Evolutionary conservation across 768 basidiomycete species (phyloP).

Genomic region (Pleurotus platypus): DNA sequence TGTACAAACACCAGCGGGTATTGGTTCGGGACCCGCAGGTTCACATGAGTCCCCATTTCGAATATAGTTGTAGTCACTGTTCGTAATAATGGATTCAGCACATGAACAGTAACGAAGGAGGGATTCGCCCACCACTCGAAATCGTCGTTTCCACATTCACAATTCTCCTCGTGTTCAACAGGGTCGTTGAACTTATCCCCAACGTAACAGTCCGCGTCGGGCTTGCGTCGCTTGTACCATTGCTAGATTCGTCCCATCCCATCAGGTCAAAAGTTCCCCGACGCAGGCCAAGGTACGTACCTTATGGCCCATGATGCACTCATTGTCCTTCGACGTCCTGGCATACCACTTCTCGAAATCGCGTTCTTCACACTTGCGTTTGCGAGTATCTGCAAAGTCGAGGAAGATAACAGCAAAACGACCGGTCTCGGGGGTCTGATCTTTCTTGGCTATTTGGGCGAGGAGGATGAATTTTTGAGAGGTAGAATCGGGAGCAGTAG

Average conservation of each 20-base stretch:
- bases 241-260: slow-evolving; percentile 50
- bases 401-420: slow-evolving; percentile 73
- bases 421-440: slow-evolving; percentile 48
- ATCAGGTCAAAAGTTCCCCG: background rate
- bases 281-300: slow-evolving; percentile 31
- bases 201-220: slow-evolving; percentile 83
- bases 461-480: slow-evolving; percentile 94
- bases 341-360: slow-evolving; percentile 94
- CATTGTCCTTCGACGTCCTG: slow-evolving; percentile 45
- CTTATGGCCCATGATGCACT: slow-evolving; percentile 95
- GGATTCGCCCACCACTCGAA: slow-evolving; percentile 78
- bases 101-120: background rate
- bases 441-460: slow-evolving; percentile 65
- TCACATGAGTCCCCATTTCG: slow-evolving; percentile 73
- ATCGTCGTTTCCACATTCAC: slow-evolving; percentile 81
- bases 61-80: slow-evolving; percentile 87
- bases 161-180: slow-evolving; percentile 76
- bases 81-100: background rate
- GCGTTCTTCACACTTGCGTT: slow-evolving; percentile 58
- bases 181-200: slow-evolving; percentile 89
- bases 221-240: slow-evolving; percentile 88
- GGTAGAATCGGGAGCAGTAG: slow-evolving; percentile 91
- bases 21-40: slow-evolving; percentile 83
- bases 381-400: slow-evolving; percentile 72
- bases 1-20: slow-evolving; percentile 72